Percentiles rank a stretch among this genome's conserved stretches.
Evolutionary conservation across 208 protist species (phyloP).

Genomic region (Trypanosomatidae sp.): DNA sequence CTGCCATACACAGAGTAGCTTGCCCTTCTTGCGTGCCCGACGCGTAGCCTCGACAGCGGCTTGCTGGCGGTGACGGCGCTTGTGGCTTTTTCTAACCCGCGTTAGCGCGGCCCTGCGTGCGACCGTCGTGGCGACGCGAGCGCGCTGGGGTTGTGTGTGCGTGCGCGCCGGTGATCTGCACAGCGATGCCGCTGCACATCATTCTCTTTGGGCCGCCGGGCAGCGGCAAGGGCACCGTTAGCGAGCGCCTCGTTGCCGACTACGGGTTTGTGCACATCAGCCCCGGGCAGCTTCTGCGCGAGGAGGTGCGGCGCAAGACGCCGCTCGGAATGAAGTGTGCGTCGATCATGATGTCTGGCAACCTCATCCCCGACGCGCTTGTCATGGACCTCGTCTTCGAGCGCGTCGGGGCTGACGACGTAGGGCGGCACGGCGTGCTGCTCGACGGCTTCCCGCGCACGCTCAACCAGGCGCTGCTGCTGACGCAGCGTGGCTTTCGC

Average conservation of each 20-base stretch:
- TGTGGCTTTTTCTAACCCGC: too few species aligned
- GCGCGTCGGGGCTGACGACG: slow-evolving; percentile 14
- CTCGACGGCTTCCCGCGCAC: slow-evolving; percentile 93
- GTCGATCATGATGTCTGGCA: slow-evolving; percentile 43
- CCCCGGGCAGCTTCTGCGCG: slow-evolving; percentile 84
- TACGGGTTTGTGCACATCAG: slow-evolving; percentile 80
- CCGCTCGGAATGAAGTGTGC: slow-evolving; percentile 33
- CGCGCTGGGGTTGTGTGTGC: too few species aligned
- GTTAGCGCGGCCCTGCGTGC: too few species aligned
- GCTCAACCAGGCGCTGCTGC: slow-evolving; percentile 67
- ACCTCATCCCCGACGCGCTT: slow-evolving; percentile 72
- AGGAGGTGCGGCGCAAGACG: slow-evolving; percentile 56
- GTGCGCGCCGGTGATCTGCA: too few species aligned
- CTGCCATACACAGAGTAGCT: too few species aligned
- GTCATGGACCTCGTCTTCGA: slow-evolving; percentile 58
- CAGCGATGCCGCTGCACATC: slow-evolving; percentile 50
- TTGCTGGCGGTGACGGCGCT: too few species aligned
- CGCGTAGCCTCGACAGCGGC: too few species aligned
- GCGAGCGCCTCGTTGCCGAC: slow-evolving; percentile 72
- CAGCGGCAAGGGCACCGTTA: slow-evolving; percentile 69
- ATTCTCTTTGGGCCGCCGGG: slow-evolving; percentile 70
- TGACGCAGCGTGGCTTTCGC: slow-evolving; percentile 28
- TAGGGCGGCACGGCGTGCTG: slow-evolving; percentile 44
- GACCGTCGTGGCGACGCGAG: too few species aligned
- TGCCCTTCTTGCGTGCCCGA: too few species aligned